Evolutionary conservation across 805 yeast genomes (phyloP), one percentile per base, ranked within the genome.

Genomic region (Candida anglica): DNA sequence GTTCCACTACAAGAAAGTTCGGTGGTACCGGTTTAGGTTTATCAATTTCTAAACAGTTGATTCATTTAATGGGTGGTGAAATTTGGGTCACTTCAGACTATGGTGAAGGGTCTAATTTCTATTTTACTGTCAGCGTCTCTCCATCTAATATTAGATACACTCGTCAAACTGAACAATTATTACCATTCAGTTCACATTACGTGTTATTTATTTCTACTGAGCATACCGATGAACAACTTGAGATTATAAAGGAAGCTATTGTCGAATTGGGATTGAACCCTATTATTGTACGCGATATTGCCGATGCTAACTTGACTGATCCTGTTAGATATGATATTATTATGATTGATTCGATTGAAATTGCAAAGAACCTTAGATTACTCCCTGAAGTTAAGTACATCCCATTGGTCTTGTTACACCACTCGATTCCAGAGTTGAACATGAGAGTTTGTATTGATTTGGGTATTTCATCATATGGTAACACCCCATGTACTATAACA

Each of bases 11-110:
- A 2, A 75, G 95, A 55, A 86, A 86, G 58, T 87, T 86, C 55
- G 96, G 95, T 48, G 96, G 96, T 50, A 87, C 95, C 3, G 96
- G 96, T 43, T 69, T 86, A 29, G 96, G 96, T 13, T 69, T 86
- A 36, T 84, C 94, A 3, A 86, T 86, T 56, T 87, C 95, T 7
- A 86, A 85, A 56, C 87, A 86, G 48, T 71, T 86, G 46, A 86
- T 87, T 50, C 89, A 85, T 50, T 70, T 86, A 43, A 86, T 87
- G 95, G 95, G 95, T 27, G 96, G 95, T 53, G 91, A 83, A 43
- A 86, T 86, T 41, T 86, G 95, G 95, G 95, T 87, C 18, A 76
- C 85, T 15, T 84, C 94, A 0, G 73, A 71, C 40, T 84, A 79
- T 51, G 93, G 91, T 17, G 68, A 73, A 48, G 96, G 96, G 2